Conservation (phyloP, 805 yeast genomes). For the Candida quercuum region DNA sequence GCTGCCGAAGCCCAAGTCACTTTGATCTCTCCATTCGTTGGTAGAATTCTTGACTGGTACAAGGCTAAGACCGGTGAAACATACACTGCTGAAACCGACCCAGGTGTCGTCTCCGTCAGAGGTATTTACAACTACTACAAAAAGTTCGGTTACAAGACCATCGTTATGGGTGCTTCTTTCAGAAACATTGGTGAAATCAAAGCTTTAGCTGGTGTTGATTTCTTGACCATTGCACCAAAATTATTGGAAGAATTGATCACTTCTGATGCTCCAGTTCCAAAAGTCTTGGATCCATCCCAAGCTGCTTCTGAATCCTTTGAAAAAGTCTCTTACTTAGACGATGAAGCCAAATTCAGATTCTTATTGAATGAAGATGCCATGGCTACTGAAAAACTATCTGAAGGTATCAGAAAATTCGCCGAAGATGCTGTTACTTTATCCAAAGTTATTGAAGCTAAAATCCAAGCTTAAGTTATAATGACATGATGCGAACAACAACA, state of each 20-base stretch:
- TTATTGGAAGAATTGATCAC: conserved; percentile 82
- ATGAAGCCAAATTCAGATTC: conserved; percentile 89
- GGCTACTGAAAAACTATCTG: conserved; percentile 96
- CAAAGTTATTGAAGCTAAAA: conserved; percentile 56
- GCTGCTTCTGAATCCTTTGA: conserved; percentile 53
- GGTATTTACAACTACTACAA: conserved; percentile 94
- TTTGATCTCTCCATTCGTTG: conserved; percentile 97
- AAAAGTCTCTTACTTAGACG: conserved; percentile 77
- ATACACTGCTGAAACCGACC: conserved; percentile 78
- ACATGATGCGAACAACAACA: too few species aligned
- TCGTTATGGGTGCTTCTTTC: conserved; percentile 99
- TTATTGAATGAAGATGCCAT: conserved; percentile 91
- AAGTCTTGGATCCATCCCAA: conserved; percentile 63
- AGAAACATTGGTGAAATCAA: conserved; percentile 94
- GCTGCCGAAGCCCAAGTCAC: conserved; percentile 97
- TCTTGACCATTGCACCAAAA: conserved; percentile 90
- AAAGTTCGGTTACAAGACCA: conserved; percentile 92
- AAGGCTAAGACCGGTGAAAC: conserved; percentile 89
- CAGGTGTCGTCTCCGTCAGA: conserved; percentile 93
- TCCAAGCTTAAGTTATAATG: conserved; percentile 39
- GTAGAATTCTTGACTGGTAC: conserved; percentile 98
- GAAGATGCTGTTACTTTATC: conserved; percentile 84
- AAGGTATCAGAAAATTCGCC: conserved; percentile 96
- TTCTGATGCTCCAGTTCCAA: conserved; percentile 76
- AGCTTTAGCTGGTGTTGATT: conserved; percentile 96